phyloP scores from a whole-genome alignment of 805 yeast genomes.

The Starmerella sirachaensis region DNA sequence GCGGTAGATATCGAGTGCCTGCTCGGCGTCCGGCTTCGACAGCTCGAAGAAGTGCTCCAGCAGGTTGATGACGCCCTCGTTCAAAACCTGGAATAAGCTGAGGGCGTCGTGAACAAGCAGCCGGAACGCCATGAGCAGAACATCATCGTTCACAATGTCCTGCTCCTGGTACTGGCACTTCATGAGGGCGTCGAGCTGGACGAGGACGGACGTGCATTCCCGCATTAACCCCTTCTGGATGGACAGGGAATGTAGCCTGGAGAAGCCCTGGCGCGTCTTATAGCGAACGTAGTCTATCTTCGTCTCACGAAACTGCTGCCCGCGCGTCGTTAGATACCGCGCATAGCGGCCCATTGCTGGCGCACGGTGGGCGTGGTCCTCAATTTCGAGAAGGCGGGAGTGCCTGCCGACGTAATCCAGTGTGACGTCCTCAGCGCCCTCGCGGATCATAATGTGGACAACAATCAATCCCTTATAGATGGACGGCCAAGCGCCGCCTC shows the following conservation, averaged over 20 bases:
- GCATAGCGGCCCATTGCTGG: slow-evolving; percentile 48
- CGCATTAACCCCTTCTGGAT: slow-evolving; percentile 72
- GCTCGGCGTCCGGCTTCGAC: slow-evolving; percentile 72
- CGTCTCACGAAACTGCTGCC: slow-evolving; percentile 53
- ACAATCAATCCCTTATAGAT: slow-evolving; percentile 78
- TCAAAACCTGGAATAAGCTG: slow-evolving; percentile 74
- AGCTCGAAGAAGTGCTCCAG: slow-evolving; percentile 92
- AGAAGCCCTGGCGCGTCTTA: slow-evolving; percentile 37
- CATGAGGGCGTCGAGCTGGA: slow-evolving; percentile 64
- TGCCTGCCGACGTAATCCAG: slow-evolving; percentile 44
- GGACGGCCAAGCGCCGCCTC: slow-evolving; percentile 68
- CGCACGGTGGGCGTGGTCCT: slow-evolving; percentile 24
- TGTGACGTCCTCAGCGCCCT: slow-evolving; percentile 72
- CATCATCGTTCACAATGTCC: slow-evolving; percentile 70
- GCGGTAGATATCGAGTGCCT: slow-evolving; percentile 74
- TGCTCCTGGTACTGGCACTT: slow-evolving; percentile 63
- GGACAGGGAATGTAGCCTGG: slow-evolving; percentile 50
- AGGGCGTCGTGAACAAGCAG: slow-evolving; percentile 82
- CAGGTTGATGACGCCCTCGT: slow-evolving; percentile 90
- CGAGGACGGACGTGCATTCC: slow-evolving; percentile 74
- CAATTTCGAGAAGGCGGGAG: slow-evolving; percentile 42
- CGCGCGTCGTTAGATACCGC: slow-evolving; percentile 55
- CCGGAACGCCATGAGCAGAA: slow-evolving; percentile 71
- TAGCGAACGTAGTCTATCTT: slow-evolving; percentile 65
- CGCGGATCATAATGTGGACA: slow-evolving; percentile 80